These are phyloP conservation scores for Hortaea werneckii DNA, from an alignment of 2,329 filamentous ascomycete genomes.

Conservation along the genomic window DNA sequence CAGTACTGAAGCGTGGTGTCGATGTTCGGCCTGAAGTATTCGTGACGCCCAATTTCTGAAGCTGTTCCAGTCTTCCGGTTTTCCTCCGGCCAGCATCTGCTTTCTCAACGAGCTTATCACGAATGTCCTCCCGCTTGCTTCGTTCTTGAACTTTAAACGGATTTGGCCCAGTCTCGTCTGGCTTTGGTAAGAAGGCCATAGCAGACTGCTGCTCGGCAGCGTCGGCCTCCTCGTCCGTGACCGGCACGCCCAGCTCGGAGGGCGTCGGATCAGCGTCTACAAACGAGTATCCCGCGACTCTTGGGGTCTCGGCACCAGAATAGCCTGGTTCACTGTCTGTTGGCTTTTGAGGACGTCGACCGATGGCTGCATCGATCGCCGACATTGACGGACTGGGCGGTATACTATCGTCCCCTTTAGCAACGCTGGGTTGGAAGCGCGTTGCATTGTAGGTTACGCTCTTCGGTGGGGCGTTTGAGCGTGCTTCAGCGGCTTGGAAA, in stretches of 20 bases:
- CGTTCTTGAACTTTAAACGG: constrained; percentile 72
- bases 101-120: constrained; percentile 77
- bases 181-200: constrained; percentile 33
- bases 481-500: constrained; percentile 56
- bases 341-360: constrained; percentile 51
- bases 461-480: constrained; percentile 66
- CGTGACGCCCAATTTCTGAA: constrained; percentile 27
- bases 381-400: constrained; percentile 76
- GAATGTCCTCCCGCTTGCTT: constrained; percentile 67
- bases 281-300: constrained; percentile 88
- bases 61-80: constrained; percentile 37
- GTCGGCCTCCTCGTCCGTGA: constrained; percentile 24
- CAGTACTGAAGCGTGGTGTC: constrained; percentile 61
- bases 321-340: constrained; percentile 51
- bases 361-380: constrained; percentile 73
- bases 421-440: constrained; percentile 41
- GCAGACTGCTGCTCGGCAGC: constrained; percentile 27
- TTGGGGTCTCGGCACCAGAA: constrained; percentile 66
- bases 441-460: constrained; percentile 76
- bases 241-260: constrained; percentile 46
- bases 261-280: constrained; percentile 65
- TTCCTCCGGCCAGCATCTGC: constrained; percentile 61
- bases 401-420: constrained; percentile 25
- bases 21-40: constrained; percentile 44
- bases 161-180: constrained; percentile 50